These are phyloP conservation scores for Suillus subalutaceus DNA, from an alignment of 768 basidiomycete genomes.

Conservation along the genomic window DNA sequence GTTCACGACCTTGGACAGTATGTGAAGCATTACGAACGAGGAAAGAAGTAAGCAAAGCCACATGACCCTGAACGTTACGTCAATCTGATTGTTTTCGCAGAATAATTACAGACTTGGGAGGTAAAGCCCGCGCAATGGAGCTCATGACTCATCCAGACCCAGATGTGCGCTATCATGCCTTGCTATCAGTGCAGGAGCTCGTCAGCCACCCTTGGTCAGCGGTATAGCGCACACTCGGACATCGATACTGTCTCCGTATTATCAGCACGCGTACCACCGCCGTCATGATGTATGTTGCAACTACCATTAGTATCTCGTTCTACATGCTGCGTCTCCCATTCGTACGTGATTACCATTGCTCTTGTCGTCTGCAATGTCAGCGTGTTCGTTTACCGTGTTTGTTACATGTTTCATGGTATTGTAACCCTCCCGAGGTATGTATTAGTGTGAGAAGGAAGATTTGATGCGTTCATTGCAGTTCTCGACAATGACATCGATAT, in stretches of 20 bases:
- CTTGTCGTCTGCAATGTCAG: neutral
- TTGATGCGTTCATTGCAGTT: neutral
- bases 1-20: slow-evolving; percentile 94
- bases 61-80: neutral
- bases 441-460: neutral
- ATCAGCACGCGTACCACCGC: neutral
- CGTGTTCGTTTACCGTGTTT: neutral
- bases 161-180: slow-evolving; percentile 90
- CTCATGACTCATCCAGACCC: slow-evolving; percentile 88
- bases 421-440: neutral
- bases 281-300: neutral
- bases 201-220: slow-evolving; percentile 88
- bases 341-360: neutral
- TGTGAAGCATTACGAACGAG: slow-evolving; percentile 87
- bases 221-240: slow-evolving; percentile 33
- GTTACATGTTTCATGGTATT: neutral
- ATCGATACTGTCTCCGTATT: neutral
- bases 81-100: slow-evolving; percentile 40
- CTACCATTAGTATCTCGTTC: neutral
- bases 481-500: neutral
- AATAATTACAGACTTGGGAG: slow-evolving; percentile 80
- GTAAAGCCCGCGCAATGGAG: slow-evolving; percentile 86
- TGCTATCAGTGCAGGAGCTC: slow-evolving; percentile 88
- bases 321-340: neutral
- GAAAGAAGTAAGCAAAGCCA: slow-evolving; percentile 73